Conservation (phyloP, 2,329 filamentous ascomycete species). For the Tolypocladium paradoxum region DNA sequence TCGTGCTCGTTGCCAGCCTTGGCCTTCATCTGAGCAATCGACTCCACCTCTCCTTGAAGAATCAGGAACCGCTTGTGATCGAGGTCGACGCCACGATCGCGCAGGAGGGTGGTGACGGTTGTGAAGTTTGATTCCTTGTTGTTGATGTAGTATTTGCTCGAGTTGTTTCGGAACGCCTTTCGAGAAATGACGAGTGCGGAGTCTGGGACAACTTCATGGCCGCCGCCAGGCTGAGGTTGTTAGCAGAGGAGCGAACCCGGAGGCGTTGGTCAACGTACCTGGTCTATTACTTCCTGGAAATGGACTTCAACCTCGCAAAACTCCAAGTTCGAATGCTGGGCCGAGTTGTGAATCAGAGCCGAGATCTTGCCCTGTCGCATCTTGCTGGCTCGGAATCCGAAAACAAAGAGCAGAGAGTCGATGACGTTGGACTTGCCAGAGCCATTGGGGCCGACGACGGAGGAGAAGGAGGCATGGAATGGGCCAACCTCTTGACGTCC, state of each 20-base stretch:
- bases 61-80: slow-evolving; percentile 98
- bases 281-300: slow-evolving; percentile 89
- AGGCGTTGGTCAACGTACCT: slow-evolving; percentile 31
- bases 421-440: slow-evolving; percentile 99
- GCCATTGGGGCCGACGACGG: slow-evolving; percentile 93
- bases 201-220: slow-evolving; percentile 66
- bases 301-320: slow-evolving; percentile 94
- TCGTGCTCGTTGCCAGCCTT: slow-evolving; percentile 94
- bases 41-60: slow-evolving; percentile 94
- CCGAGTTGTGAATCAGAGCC: slow-evolving; percentile 94
- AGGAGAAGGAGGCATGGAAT: slow-evolving; percentile 95
- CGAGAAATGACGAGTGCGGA: slow-evolving; percentile 82
- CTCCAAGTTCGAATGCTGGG: slow-evolving; percentile 71
- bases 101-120: slow-evolving; percentile 74
- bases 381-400: slow-evolving; percentile 96
- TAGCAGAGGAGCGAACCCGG: slow-evolving; percentile 7
- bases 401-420: slow-evolving; percentile 95
- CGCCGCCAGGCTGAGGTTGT: slow-evolving; percentile 51
- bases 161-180: slow-evolving; percentile 93
- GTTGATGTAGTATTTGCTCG: slow-evolving; percentile 97
- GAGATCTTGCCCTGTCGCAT: slow-evolving; percentile 99
- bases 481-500: slow-evolving; percentile 91
- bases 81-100: slow-evolving; percentile 81
- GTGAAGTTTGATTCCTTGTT: slow-evolving; percentile 85
- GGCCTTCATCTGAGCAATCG: slow-evolving; percentile 97